A percentile compares a stretch with the other conserved stretches of the same genome.
phyloP scores from a whole-genome alignment of 2,329 filamentous ascomycete genomes.

The Trichoderma sp. region DNA sequence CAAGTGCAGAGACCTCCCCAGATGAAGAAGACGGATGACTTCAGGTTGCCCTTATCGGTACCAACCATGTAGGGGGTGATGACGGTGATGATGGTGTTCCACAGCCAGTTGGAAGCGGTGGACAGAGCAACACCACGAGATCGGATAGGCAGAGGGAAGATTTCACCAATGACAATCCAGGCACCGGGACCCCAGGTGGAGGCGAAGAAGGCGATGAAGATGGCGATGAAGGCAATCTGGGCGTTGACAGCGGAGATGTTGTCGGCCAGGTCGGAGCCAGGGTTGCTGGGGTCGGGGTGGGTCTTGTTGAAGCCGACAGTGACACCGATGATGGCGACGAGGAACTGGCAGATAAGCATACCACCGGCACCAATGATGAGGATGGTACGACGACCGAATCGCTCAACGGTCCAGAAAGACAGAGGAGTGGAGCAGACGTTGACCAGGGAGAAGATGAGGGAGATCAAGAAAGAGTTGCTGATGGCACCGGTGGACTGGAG shows the following conservation, averaged over 20 bases:
- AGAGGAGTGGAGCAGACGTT: constrained; percentile 83
- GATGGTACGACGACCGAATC: constrained; percentile 74
- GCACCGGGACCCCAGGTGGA: constrained; percentile 82
- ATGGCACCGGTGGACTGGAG: constrained; percentile 76
- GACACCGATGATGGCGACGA: constrained; percentile 75
- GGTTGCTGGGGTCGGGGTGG: constrained; percentile 44
- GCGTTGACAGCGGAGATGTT: constrained; percentile 60
- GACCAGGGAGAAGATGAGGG: constrained; percentile 81
- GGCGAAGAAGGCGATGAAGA: constrained; percentile 93
- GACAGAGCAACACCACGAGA: constrained; percentile 83
- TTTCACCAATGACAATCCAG: constrained; percentile 83
- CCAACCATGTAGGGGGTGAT: constrained; percentile 73
- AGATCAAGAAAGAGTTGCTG: constrained; percentile 75
- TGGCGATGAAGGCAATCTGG: constrained; percentile 83
- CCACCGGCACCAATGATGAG: constrained; percentile 75
- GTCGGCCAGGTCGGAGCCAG: constrained; percentile 41
- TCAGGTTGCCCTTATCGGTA: constrained; percentile 59
- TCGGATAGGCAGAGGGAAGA: constrained; percentile 85
- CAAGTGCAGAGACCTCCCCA: constrained; percentile 66
- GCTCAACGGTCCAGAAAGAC: constrained; percentile 84
- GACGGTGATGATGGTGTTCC: constrained; percentile 72
- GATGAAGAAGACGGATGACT: constrained; percentile 70
- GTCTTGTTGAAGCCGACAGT: constrained; percentile 54
- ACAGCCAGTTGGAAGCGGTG: constrained; percentile 88
- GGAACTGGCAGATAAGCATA: constrained; percentile 84